Conservation (phyloP, 345 rosid species). For the Eucalyptus globulus region DNA sequence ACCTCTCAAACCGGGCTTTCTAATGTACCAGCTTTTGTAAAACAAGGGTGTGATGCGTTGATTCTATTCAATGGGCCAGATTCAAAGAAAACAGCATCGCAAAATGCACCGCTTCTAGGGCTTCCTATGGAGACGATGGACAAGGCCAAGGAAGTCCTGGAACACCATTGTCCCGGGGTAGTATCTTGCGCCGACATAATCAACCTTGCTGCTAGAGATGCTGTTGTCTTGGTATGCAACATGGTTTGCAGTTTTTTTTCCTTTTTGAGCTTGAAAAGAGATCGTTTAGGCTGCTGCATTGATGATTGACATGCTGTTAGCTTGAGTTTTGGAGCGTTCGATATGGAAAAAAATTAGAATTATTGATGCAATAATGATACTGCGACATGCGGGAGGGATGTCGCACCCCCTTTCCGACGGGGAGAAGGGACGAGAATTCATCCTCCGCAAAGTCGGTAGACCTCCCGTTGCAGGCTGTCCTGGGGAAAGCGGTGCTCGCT, state of each 20-base stretch:
- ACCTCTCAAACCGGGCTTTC: background rate
- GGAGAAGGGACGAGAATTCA: conserved; percentile 41
- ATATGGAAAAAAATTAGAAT: background rate
- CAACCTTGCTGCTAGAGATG: conserved; percentile 71
- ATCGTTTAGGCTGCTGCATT: no score
- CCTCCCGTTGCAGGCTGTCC: conserved; percentile 34
- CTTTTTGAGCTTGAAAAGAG: background rate
- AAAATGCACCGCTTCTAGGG: conserved; percentile 50
- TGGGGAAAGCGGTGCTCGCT: conserved; percentile 12
- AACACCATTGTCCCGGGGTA: conserved; percentile 43
- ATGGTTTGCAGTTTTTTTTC: no score
- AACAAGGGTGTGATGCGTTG: conserved; percentile 71
- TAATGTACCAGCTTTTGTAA: background rate
- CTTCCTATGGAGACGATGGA: conserved; percentile 32
- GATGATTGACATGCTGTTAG: background rate
- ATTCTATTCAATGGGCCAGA: conserved; percentile 45
- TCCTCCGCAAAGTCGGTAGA: conserved; percentile 28
- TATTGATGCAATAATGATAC: background rate
- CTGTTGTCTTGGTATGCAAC: conserved; percentile 39
- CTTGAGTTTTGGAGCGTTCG: background rate
- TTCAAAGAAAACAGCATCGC: conserved; percentile 48
- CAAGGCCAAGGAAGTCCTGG: conserved; percentile 56
- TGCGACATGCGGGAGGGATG: conserved; percentile 43
- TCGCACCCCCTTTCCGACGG: conserved; percentile 46
- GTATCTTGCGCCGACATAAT: conserved; percentile 83